These are phyloP conservation scores for Gossypium australe DNA, from an alignment of 345 rosid genomes.

Conservation along the genomic window DNA sequence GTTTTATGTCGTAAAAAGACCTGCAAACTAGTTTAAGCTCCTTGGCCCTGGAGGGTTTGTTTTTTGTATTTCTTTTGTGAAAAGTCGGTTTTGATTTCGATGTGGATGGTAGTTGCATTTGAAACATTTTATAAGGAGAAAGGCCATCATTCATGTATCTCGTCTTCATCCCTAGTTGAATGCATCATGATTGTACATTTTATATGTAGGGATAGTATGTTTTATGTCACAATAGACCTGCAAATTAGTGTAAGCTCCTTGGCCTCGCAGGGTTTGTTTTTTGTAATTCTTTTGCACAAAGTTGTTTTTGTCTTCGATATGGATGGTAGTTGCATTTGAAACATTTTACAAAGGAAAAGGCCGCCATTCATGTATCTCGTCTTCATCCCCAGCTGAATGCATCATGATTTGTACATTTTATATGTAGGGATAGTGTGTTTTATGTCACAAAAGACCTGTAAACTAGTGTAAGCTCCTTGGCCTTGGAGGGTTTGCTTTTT, in stretches of 20 bases:
- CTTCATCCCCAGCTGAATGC: not conserved
- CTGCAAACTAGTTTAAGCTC: not conserved
- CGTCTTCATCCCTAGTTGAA: not conserved
- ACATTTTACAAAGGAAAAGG: not conserved
- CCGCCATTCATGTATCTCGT: not conserved
- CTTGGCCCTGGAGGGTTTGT: not conserved
- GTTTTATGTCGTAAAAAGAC: not conserved
- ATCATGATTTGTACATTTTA: not conserved
- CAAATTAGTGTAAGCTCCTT: not conserved
- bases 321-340: not conserved
- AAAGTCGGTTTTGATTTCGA: not conserved
- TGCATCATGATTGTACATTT: not conserved
- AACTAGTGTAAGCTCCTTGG: not conserved
- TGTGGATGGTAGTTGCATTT: not conserved
- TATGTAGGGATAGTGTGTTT: not conserved
- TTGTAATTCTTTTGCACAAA: not conserved
- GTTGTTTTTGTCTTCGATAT: not conserved
- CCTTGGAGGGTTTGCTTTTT: not conserved
- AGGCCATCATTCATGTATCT: not conserved
- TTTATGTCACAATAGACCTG: not conserved
- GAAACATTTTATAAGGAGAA: not conserved
- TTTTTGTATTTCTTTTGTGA: not conserved
- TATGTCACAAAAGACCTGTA: not conserved
- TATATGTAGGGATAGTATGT: conserved; percentile 1
- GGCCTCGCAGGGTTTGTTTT: not conserved